phyloP scores from a whole-genome alignment of 1,284 basidiomycete genomes.

The Marasmius tenuissimus region DNA sequence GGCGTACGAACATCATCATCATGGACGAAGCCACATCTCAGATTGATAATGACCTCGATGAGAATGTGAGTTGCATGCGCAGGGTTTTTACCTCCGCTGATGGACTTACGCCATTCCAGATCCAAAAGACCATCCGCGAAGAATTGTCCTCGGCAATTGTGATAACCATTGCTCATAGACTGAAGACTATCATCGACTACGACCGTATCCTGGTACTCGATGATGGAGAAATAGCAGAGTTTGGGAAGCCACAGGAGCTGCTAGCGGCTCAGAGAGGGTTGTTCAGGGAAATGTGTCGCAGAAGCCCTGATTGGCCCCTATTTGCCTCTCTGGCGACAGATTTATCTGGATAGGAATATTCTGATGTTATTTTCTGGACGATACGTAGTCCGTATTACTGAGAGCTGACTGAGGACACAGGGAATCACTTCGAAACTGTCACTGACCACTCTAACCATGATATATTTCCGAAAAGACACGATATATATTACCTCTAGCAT shows the following conservation, averaged over 20 bases:
- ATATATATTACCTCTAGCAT: too few relatives aligned
- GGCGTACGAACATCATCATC: conserved; percentile 78
- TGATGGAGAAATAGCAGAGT: conserved; percentile 65
- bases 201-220: conserved; percentile 81
- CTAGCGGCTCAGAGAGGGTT: conserved; percentile 54
- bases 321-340: conserved; percentile 24
- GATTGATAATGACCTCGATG: conserved; percentile 73
- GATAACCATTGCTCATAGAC: conserved; percentile 81
- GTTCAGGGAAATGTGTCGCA: conserved; percentile 72
- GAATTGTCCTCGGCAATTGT: conserved; percentile 75
- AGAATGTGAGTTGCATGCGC: conserved; percentile 40
- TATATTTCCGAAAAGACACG: too few relatives aligned
- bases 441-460: too few relatives aligned
- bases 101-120: conserved; percentile 37
- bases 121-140: conserved; percentile 79
- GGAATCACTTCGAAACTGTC: too few relatives aligned
- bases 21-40: conserved; percentile 86
- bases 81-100: conserved; percentile 1
- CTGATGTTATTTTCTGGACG: not conserved
- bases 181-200: conserved; percentile 77
- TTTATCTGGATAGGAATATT: not conserved
- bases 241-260: conserved; percentile 69
- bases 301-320: conserved; percentile 58
- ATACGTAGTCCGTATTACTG: too few relatives aligned
- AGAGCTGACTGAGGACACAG: too few relatives aligned